Base-by-base conservation (phyloP, 768 basidiomycete species). In the Cystofilobasidium ferigula region DNA sequence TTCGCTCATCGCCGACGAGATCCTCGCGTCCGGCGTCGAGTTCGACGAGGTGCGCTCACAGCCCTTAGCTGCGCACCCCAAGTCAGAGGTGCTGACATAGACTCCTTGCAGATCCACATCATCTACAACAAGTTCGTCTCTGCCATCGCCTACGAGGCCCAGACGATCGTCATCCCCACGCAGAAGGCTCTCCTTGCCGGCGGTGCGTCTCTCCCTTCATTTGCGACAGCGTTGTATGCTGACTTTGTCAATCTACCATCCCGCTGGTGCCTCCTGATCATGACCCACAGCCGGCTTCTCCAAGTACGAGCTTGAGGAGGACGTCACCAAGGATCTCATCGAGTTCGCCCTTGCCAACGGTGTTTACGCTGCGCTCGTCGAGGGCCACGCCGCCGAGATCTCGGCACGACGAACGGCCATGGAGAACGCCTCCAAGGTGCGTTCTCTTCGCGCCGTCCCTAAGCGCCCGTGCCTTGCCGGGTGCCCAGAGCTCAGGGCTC, bases 311-410 rank as follows among this genome's bases (percentile, higher is more conserved):
- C 89, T 93, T 82, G 94, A 98, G 76, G 94, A 99, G 73, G 92
- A 95, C 72, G 85, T 86, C 51, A 88, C 90, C 69, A 88, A 86
- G 75, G 94, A 99, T 74, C 81, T 98, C 57, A 84, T 88, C 60
- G 91, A 97, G 76, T 99, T 99, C 77, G 85, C 92, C 4, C 82
- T 99, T 63, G 93, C 95, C 74, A 98, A 98, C 78, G 91, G 91
- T 69, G 84, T 99, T 80, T 98, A 85, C 77, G 86, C 92, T 70
- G 85, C 91, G 59, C 86, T 99, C 53, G 86, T 88, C 30, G 94
- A 99, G 78, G 88, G 85, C 63, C 92, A 97, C 76, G 94, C 94
- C 59, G 91, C 93, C 73, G 94, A 97, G 78, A 87, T 86, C 75
- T 89, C 86, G 71, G 85, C 89, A 73, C 69, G 78, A 68, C 87